Percentiles rank a stretch among this genome's conserved stretches.
Evolutionary conservation across 768 basidiomycete genomes (phyloP).

Genomic region (Boletellus ananas): DNA sequence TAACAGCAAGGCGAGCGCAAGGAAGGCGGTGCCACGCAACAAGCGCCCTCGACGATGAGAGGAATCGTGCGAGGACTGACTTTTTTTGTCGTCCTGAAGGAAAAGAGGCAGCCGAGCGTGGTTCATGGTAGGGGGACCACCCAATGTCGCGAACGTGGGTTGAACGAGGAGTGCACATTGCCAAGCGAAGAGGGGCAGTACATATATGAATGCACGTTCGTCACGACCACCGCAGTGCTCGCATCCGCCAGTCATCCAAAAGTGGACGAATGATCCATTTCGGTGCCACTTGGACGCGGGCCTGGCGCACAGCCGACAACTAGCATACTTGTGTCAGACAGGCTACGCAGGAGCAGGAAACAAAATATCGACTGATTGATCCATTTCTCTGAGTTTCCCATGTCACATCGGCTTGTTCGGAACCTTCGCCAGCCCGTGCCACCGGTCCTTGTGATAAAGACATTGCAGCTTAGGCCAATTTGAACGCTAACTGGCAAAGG

Average conservation of each 20-base stretch:
- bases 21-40: background rate
- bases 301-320: too few species aligned
- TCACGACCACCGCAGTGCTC: constrained; percentile 4
- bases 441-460: too few species aligned
- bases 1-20: constrained; percentile 17
- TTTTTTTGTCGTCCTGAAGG: constrained; percentile 4
- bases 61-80: background rate
- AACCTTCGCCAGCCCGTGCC: too few species aligned
- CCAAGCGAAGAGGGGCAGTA: background rate
- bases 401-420: too few species aligned
- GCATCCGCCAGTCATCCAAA: constrained; percentile 8
- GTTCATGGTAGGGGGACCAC: background rate
- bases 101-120: constrained; percentile 7
- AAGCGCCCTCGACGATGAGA: constrained; percentile 3
- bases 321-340: too few species aligned
- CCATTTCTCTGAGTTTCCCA: too few species aligned
- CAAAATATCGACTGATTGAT: too few species aligned
- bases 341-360: too few species aligned
- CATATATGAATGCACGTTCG: constrained; percentile 28
- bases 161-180: constrained; percentile 1
- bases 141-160: constrained; percentile 5
- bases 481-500: too few species aligned
- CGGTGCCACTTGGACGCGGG: too few species aligned
- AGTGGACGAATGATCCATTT: background rate
- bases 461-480: too few species aligned